Conservation (phyloP, 2,329 filamentous ascomycete species). For the Penicillium sp. region DNA sequence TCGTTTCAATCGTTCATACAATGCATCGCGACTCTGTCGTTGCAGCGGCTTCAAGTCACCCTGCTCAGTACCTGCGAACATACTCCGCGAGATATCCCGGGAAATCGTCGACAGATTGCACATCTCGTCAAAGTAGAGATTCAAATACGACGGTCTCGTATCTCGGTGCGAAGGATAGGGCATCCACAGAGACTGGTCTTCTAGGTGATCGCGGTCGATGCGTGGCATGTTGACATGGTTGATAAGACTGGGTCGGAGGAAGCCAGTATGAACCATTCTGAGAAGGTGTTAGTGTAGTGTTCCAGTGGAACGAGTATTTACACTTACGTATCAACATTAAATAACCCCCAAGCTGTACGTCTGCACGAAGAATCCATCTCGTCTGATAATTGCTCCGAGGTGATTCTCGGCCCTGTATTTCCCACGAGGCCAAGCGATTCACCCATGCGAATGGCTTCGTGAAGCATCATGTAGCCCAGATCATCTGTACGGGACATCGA, state of each 20-base stretch:
- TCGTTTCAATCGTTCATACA: slow-evolving; percentile 38
- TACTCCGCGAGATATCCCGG: slow-evolving; percentile 42
- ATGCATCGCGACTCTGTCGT: slow-evolving; percentile 34
- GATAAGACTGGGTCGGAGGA: slow-evolving; percentile 45
- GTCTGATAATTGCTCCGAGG: slow-evolving; percentile 30
- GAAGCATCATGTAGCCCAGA: slow-evolving; percentile 46
- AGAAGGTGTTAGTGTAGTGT: background rate
- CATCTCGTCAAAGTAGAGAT: slow-evolving; percentile 43
- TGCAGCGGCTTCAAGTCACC: slow-evolving; percentile 10
- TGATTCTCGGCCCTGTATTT: slow-evolving; percentile 29
- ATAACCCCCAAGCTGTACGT: slow-evolving; percentile 46
- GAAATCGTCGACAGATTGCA: slow-evolving; percentile 45
- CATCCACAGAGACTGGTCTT: slow-evolving; percentile 36
- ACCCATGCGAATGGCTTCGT: slow-evolving; percentile 44
- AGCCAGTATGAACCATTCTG: slow-evolving; percentile 45
- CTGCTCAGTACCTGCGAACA: slow-evolving; percentile 38
- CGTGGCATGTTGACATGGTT: slow-evolving; percentile 41
- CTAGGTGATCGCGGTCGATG: slow-evolving; percentile 19
- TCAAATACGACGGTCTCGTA: slow-evolving; percentile 35
- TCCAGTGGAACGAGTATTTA: background rate
- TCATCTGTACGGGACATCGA: slow-evolving; percentile 46
- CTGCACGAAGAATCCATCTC: slow-evolving; percentile 42
- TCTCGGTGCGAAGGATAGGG: slow-evolving; percentile 43
- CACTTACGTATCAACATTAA: slow-evolving; percentile 48
- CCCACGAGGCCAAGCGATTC: slow-evolving; percentile 43